Evolutionary conservation across 1,284 basidiomycete species (phyloP), one percentile per base, ranked within the genome.

Genomic region (Ganoderma meredithae): DNA sequence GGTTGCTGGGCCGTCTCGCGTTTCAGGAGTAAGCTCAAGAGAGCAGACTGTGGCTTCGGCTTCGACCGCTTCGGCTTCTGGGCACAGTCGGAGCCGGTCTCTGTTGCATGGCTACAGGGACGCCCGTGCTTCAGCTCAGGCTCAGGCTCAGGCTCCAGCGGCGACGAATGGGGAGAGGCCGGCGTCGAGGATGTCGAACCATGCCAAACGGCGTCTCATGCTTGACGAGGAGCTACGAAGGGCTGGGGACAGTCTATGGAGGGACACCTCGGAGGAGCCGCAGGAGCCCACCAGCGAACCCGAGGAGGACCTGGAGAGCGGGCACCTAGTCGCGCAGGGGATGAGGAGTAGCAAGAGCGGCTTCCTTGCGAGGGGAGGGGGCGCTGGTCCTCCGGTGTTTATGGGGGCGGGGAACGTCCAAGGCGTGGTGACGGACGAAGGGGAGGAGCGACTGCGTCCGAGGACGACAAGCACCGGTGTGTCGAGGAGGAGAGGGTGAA

Each of bases 341-440:
- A 86, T 81, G 55, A 83, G 83, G 73, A 86, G 82, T 66, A 86
- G 83, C 72, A 81, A 79, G 33, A 79, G 76, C 15, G 90, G 90
- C 2, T 94, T 91, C 69, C 79, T 93, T n/a, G 89, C 90, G 12
- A 87, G 87, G 73, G 92, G 92, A 19, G 92, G 92, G 1, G 90
- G 84, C 9, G 91, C 88, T 33, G 91, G 92, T 2, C 67, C 74
- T 1, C 88, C 91, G 8, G 88, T 93, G 10, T 86, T 88, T 66
- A 88, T 92, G 86, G 89, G 88, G 17, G 84, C 82, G 33, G 90
- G 90, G 3, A 88, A 88, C 73, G 84, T 91, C 3, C 82, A 85
- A 41, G 89, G 85, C 15, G 85, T 72, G 8, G 60, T 62, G 19
- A 73, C 75, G 25, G 74, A 77, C 0, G 73, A 75, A 13, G 71